Base-by-base conservation (phyloP, 2,329 filamentous ascomycete genomes). In the Colletotrichum sp. region DNA sequence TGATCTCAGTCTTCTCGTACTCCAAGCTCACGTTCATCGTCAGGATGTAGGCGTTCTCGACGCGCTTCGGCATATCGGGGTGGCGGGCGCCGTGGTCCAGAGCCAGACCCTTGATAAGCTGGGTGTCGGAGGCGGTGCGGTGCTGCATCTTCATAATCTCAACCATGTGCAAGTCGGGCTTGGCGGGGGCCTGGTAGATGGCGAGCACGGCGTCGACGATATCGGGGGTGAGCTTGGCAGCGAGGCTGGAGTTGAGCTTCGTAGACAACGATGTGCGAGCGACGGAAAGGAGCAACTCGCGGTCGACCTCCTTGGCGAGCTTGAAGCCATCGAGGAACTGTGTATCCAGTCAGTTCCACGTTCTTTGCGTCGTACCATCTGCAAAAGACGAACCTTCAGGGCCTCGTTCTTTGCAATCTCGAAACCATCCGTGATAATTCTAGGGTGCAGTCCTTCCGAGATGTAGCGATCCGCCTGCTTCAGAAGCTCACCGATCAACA, bases 131-230 rank as follows among this genome's bases (percentile, higher is more conserved):
- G 75, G 96, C 96, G 68, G 95, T 96, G 80, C 96, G 95, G 89
- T 99, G 97, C 88, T 99, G 97, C 96, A 99, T 99, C 85, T 98
- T 99, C 97, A 99, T 99, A 82, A 99, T 99, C 87, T 99, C 97
- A 80, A 99, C 91, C 97, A 99, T 99, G 89, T 99, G 96, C 82
- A 99, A 87, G 87, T 99, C 97, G 72, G 98, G 98, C 89, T 99
- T 99, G 78, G 92, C 93, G 30, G 95, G 95, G 22, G 95, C 89
- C 84, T 96, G 91, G 89, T 98, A 96, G 84, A 99, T 99, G 79
- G 97, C 92, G 73, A 99, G 93, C 64, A 99, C 97, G 75, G 97
- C 95, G 84, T 99, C 97, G 82, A 99, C 97, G 82, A 99, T 98
- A 81, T 95, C 95, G 74, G 97, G 96, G 1, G 96, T 99, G 77